phyloP scores from a whole-genome alignment of 2,329 filamentous ascomycete species.

The Cyclaneusma minus region DNA sequence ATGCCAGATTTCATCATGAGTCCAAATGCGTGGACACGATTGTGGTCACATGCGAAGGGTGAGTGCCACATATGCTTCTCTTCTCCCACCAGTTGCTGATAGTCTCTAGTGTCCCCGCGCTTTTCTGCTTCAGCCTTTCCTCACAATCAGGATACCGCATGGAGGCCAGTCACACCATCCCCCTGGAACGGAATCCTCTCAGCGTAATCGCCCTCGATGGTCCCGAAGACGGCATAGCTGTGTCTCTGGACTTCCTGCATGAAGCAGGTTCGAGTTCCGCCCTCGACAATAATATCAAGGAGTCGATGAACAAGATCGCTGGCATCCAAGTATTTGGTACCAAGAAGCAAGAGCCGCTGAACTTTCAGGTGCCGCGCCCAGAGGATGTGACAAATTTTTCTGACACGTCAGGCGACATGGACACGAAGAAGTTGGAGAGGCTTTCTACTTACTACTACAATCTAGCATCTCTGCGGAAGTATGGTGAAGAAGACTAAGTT shows the following conservation, averaged over 20 bases:
- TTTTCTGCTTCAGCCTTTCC: conserved; percentile 50
- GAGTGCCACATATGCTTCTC: conserved; percentile 14
- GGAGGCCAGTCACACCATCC: conserved; percentile 31
- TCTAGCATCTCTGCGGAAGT: conserved; percentile 18
- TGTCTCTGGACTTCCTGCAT: conserved; percentile 39
- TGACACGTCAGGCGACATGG: conserved; percentile 15
- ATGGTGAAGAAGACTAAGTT: conserved; percentile 15
- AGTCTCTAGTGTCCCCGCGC: conserved; percentile 32
- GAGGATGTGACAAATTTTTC: conserved; percentile 7
- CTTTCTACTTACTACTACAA: conserved; percentile 22
- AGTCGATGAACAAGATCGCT: conserved; percentile 4
- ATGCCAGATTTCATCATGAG: conserved; percentile 14
- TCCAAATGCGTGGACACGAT: conserved; percentile 23
- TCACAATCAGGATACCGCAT: conserved; percentile 33
- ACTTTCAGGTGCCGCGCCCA: conserved; percentile 1
- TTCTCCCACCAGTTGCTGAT: conserved; percentile 9
- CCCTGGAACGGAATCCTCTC: conserved; percentile 45
- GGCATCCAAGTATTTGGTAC: conserved; percentile 7
- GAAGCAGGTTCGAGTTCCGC: conserved; percentile 33
- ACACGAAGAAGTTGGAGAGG: conserved; percentile 20
- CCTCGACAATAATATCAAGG: conserved; percentile 20
- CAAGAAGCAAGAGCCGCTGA: conserved; percentile 3
- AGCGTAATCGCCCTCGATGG: conserved; percentile 5
- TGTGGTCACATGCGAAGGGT: conserved; percentile 43
- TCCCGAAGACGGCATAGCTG: conserved; percentile 19